A percentile compares a stretch with the other conserved stretches of the same genome.
Evolutionary conservation across 768 basidiomycete genomes (phyloP).

Genomic region (Tulasnella sp.): DNA sequence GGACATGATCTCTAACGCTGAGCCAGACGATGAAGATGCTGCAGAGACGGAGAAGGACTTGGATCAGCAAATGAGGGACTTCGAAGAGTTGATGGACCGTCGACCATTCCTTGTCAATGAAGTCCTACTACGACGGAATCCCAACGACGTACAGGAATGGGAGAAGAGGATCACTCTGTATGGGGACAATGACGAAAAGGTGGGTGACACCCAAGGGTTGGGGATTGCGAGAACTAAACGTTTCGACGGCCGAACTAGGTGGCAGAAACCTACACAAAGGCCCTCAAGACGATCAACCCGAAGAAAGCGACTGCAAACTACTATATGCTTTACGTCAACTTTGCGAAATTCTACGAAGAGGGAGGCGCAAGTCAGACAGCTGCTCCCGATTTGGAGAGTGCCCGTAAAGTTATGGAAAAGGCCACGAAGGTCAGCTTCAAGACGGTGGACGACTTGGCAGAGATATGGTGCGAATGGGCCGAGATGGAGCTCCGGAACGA

Average conservation of each 20-base stretch:
- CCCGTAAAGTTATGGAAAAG: slow-evolving; percentile 90
- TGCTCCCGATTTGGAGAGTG: slow-evolving; percentile 76
- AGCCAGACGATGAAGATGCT: slow-evolving; percentile 77
- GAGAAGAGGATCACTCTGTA: slow-evolving; percentile 93
- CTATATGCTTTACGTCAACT: slow-evolving; percentile 87
- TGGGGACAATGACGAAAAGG: slow-evolving; percentile 92
- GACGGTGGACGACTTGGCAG: slow-evolving; percentile 94
- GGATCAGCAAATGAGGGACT: slow-evolving; percentile 83
- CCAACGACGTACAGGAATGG: slow-evolving; percentile 99
- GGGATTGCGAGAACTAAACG: neutral
- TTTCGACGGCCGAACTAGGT: slow-evolving; percentile 50
- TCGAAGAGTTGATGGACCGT: slow-evolving; percentile 91
- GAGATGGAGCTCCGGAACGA: slow-evolving; percentile 96
- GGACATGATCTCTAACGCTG: slow-evolving; percentile 73
- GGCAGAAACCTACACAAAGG: slow-evolving; percentile 87
- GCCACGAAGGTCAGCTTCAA: slow-evolving; percentile 89
- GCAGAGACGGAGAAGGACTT: slow-evolving; percentile 77
- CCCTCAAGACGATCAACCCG: slow-evolving; percentile 81
- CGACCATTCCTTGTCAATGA: slow-evolving; percentile 96
- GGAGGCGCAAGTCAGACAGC: slow-evolving; percentile 78
- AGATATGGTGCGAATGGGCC: slow-evolving; percentile 99
- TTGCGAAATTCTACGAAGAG: slow-evolving; percentile 96
- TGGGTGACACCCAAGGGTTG: slow-evolving; percentile 36
- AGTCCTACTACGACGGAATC: slow-evolving; percentile 87
- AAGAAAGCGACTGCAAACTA: slow-evolving; percentile 87